Evolutionary conservation across 371 early-diverging fungal genomes (phyloP).

Genomic region (Massospora cicadina): DNA sequence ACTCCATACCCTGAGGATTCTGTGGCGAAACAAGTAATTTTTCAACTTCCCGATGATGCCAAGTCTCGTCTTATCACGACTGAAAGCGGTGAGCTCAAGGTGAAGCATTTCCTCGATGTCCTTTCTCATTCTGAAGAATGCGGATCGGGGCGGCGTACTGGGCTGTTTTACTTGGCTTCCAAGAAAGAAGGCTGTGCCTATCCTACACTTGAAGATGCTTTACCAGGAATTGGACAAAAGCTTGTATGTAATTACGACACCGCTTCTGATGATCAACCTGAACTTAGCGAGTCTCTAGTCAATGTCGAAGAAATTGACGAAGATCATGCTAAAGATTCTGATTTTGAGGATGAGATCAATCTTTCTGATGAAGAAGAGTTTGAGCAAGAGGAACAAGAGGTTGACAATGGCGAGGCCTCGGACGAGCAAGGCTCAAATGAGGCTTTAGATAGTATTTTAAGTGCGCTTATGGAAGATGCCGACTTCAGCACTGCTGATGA

Average conservation of each 20-base stretch:
- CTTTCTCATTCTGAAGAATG: conserved; percentile 9
- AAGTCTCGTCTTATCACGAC: conserved; percentile 30
- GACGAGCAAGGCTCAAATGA: too few relatives aligned
- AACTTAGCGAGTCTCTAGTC: background rate
- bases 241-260: background rate
- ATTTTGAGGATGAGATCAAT: conserved; percentile 2
- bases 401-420: conserved; percentile 16
- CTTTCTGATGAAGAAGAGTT: background rate
- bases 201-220: background rate
- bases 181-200: background rate
- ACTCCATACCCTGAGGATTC: conserved; percentile 26
- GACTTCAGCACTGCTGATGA: conserved; percentile 62
- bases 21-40: conserved; percentile 29
- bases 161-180: conserved; percentile 3
- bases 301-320: background rate
- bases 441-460: conserved; percentile 35
- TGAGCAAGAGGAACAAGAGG: conserved; percentile 7
- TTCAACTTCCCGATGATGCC: conserved; percentile 66
- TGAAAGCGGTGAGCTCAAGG: background rate
- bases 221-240: background rate
- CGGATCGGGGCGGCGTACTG: conserved; percentile 7
- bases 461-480: conserved; percentile 41
- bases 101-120: background rate
- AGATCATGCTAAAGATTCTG: background rate
- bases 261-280: background rate